Evolutionary conservation across 75 land plant genomes (phyloP).

Genomic region (Ceratopteris richardii): DNA sequence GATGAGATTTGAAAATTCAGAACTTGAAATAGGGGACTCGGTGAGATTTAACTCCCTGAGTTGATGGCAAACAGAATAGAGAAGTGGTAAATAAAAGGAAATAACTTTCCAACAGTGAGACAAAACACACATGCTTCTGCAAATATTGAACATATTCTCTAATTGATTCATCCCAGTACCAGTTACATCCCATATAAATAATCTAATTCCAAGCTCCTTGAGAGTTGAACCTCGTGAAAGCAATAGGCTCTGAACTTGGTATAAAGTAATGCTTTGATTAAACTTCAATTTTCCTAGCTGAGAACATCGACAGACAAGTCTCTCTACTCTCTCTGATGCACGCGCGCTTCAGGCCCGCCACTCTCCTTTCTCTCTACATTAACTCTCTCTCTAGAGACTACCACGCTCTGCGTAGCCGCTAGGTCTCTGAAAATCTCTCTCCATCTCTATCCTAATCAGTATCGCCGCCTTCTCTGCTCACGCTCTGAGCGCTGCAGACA

Average conservation of each 20-base stretch:
- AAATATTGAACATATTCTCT: constrained; percentile 34
- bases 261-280: constrained; percentile 29
- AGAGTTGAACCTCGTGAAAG: constrained; percentile 48
- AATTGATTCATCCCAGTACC: constrained; percentile 20
- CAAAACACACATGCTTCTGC: constrained; percentile 37
- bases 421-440: too few species aligned
- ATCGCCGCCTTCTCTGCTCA: too few species aligned
- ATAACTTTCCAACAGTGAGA: constrained; percentile 53
- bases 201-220: constrained; percentile 66
- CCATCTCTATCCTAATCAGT: too few species aligned
- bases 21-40: constrained; percentile 42
- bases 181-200: constrained; percentile 22
- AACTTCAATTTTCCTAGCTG: constrained; percentile 44
- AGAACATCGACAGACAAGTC: constrained; percentile 45
- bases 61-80: constrained; percentile 47
- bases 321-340: too few species aligned
- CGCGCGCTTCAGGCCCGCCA: constrained; percentile 35
- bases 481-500: too few species aligned
- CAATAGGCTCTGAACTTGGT: constrained; percentile 46
- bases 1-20: constrained; percentile 47
- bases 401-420: too few species aligned
- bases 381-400: too few species aligned
- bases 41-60: constrained; percentile 60
- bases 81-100: constrained; percentile 37
- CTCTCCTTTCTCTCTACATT: constrained; percentile 38